phyloP scores from a whole-genome alignment of 495 filamentous ascomycete genomes.

The Penicillium malachiteum region DNA sequence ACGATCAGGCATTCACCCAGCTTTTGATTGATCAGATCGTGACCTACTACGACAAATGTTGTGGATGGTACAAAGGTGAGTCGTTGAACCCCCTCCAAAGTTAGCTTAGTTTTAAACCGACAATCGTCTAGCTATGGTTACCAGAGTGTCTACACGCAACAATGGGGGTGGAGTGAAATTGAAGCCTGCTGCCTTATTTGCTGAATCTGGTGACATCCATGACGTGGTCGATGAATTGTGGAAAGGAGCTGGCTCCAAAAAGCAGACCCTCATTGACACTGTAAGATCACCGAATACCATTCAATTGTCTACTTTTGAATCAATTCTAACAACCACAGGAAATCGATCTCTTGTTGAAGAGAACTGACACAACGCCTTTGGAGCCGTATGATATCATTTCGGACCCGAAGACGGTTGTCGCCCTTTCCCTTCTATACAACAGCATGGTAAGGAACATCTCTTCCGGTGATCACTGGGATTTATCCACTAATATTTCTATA shows the following conservation, averaged over 20 bases:
- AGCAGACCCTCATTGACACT: conserved; percentile 40
- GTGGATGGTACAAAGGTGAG: conserved; percentile 78
- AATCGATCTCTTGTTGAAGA: conserved; percentile 62
- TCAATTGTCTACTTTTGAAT: background rate
- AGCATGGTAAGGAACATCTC: conserved; percentile 64
- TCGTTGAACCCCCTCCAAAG: background rate
- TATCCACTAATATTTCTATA: conserved; percentile 15
- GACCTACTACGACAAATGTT: conserved; percentile 88
- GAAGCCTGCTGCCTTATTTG: conserved; percentile 71
- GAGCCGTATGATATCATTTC: conserved; percentile 80
- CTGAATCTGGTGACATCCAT: conserved; percentile 65
- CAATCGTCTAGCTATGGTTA: conserved; percentile 37
- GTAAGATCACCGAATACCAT: conserved; percentile 19
- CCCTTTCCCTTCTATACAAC: conserved; percentile 84
- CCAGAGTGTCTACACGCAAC: conserved; percentile 39
- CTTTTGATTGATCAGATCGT: conserved; percentile 87
- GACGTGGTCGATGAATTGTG: conserved; percentile 65
- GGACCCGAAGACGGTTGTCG: conserved; percentile 79
- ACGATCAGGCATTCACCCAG: conserved; percentile 91
- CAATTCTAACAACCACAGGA: conserved; percentile 47
- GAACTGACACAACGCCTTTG: conserved; percentile 61
- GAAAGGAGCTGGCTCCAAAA: conserved; percentile 34
- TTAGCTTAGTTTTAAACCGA: conserved; percentile 1
- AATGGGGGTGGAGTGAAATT: conserved; percentile 46
- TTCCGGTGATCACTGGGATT: too few relatives aligned